Base-by-base conservation (phyloP, 1,284 basidiomycete species). In the Naganishia sp. region DNA sequence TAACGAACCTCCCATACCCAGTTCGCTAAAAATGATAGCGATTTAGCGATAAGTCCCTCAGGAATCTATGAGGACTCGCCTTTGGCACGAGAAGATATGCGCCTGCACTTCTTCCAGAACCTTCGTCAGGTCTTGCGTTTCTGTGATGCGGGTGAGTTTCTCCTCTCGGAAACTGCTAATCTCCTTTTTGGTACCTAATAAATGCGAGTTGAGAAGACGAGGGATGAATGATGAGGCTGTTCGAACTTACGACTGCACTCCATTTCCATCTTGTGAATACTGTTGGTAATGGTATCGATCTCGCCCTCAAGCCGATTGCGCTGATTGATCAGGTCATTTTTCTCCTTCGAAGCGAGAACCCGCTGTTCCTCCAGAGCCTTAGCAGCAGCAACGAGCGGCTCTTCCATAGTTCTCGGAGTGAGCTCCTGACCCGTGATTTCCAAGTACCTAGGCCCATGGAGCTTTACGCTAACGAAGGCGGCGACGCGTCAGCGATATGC, bases 371-470 rank as follows among this genome's bases (percentile, higher is more conserved):
- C 59, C 5, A 25, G 43, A n/a, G 3, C 39, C 23, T 31, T 49
- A 15, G 42, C 48, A 18, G 48, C 59, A 6, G n/a, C 18, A 16
- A 61, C 88, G 9, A 61, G 59, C 36, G 59, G 59, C 39, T 81
- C 82, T 72, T 93, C 92, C 81, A 94, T 88, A 0, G 83, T 85
- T 15, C 87, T 86, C 0, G 83, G 80, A 6, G 83, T 80, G 2
- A 86, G 80, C 57, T 89, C 85, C 25, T 79, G 79, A 10, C 86
- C 86, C 16, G 88, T 81, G 1, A 90, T 77, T 69, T 87, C 86
- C 42, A 83, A 83, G 74, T 88, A 89, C 70, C 86, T 87, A 15
- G 80, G 75, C 52, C 84, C 85, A 66, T 86, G 85, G 56, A 84
- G 77, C 39, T 86, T 84, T 16, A 92, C 77, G 43, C 91, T 92